Conservation (phyloP, 495 filamentous ascomycete genomes). For the Penicillium subrubescens region DNA sequence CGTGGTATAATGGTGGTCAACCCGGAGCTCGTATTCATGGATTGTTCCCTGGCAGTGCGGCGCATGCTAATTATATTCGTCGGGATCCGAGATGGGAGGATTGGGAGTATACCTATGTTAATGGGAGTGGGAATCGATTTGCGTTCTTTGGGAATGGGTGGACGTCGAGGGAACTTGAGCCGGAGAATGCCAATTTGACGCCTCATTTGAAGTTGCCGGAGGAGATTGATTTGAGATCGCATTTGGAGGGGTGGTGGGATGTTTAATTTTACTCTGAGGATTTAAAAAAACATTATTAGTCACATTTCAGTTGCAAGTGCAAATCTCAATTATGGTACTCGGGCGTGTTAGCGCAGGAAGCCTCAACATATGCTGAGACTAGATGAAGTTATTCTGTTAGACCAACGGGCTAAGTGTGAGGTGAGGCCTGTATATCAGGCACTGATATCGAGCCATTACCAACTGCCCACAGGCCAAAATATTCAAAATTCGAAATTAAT, state of each 20-base stretch:
- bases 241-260: conserved; percentile 59
- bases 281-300: background rate
- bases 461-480: no score
- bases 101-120: conserved; percentile 63
- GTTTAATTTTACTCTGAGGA: conserved; percentile 20
- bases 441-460: no score
- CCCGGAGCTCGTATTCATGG: conserved; percentile 60
- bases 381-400: no score
- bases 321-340: no score
- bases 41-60: conserved; percentile 66
- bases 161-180: conserved; percentile 43
- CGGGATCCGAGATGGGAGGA: conserved; percentile 72
- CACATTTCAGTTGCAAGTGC: background rate
- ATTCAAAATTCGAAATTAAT: no score
- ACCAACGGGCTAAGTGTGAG: no score
- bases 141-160: conserved; percentile 61
- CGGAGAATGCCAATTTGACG: conserved; percentile 43
- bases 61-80: conserved; percentile 57
- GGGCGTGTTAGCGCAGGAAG: no score
- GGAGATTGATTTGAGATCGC: conserved; percentile 46
- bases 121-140: conserved; percentile 54
- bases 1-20: conserved; percentile 68
- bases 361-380: no score
- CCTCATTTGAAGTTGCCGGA: conserved; percentile 50
- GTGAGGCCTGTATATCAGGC: no score